Conservation (phyloP, 202 grass and related monocot genomes). For the Panicum hallii region DNA sequence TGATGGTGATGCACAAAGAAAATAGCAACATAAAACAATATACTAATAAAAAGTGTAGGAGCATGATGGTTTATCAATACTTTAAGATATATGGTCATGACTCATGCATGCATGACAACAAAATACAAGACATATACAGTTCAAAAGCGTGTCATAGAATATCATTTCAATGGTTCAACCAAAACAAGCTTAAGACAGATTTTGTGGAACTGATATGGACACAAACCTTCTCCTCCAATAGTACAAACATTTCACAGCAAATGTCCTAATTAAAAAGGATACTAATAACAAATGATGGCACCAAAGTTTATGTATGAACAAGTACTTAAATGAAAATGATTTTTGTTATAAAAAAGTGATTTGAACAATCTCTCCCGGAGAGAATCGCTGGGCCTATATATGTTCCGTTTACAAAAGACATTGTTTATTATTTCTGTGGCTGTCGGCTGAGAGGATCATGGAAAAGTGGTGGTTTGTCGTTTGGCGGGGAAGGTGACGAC, state of each 20-base stretch:
- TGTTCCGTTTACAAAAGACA: neutral
- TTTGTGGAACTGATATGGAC: neutral
- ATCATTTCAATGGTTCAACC: neutral
- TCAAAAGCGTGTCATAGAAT: neutral
- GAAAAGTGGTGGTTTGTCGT: conserved; percentile 58
- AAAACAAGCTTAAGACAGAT: neutral
- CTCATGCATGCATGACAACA: neutral
- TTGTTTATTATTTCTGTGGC: neutral
- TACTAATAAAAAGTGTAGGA: neutral
- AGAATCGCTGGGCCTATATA: neutral
- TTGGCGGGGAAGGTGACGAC: conserved; percentile 38
- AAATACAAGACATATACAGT: neutral
- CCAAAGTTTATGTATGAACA: neutral
- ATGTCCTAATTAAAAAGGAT: neutral
- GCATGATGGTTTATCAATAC: neutral
- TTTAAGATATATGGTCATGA: neutral
- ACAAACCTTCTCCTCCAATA: neutral
- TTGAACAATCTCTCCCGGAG: neutral
- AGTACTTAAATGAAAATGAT: neutral
- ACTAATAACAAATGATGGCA: neutral
- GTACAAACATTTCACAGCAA: neutral
- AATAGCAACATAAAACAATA: neutral
- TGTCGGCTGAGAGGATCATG: conserved; percentile 11
- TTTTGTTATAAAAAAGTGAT: neutral
- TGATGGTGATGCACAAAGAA: neutral